Evolutionary conservation across 1,139 yeast species (phyloP).

Genomic region (Geotrichum klebahnii): DNA sequence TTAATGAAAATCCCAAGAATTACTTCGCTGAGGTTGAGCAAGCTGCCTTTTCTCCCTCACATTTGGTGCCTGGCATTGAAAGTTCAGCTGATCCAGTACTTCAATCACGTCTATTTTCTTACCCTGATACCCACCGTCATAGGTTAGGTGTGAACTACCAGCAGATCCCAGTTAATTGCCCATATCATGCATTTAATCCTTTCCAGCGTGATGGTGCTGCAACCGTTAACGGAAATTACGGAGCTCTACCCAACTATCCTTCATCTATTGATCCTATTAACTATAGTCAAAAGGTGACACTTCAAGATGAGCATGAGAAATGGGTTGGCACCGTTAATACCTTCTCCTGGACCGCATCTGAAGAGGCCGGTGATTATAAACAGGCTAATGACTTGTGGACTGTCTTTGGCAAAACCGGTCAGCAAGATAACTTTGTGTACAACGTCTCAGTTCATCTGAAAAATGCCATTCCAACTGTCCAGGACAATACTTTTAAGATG

Average conservation of each 20-base stretch:
- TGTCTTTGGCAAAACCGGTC: conserved; percentile 60
- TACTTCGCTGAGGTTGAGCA: conserved; percentile 81
- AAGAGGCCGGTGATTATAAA: conserved; percentile 60
- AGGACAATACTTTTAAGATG: conserved; percentile 74
- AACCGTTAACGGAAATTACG: conserved; percentile 74
- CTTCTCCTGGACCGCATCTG: conserved; percentile 68
- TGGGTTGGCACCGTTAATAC: conserved; percentile 88
- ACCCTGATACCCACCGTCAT: conserved; percentile 75
- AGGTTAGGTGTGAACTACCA: conserved; percentile 66
- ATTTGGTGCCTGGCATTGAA: conserved; percentile 79
- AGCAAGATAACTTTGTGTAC: conserved; percentile 77
- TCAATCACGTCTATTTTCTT: conserved; percentile 79
- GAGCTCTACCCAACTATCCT: conserved; percentile 67
- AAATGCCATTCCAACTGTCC: conserved; percentile 68
- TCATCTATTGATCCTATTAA: conserved; percentile 48
- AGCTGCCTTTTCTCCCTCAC: conserved; percentile 78
- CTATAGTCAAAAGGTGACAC: conserved; percentile 41
- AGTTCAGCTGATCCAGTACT: conserved; percentile 84
- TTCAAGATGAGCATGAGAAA: conserved; percentile 67
- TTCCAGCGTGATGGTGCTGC: conserved; percentile 80
- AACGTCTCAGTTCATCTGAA: conserved; percentile 74
- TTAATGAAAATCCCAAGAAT: conserved; percentile 70
- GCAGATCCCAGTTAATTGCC: conserved; percentile 70
- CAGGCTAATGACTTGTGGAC: conserved; percentile 70
- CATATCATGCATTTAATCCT: conserved; percentile 38